Evolutionary conservation across 1,284 basidiomycete genomes (phyloP), one percentile per base, ranked within the genome.

Genomic region (Phlebopus sp.): DNA sequence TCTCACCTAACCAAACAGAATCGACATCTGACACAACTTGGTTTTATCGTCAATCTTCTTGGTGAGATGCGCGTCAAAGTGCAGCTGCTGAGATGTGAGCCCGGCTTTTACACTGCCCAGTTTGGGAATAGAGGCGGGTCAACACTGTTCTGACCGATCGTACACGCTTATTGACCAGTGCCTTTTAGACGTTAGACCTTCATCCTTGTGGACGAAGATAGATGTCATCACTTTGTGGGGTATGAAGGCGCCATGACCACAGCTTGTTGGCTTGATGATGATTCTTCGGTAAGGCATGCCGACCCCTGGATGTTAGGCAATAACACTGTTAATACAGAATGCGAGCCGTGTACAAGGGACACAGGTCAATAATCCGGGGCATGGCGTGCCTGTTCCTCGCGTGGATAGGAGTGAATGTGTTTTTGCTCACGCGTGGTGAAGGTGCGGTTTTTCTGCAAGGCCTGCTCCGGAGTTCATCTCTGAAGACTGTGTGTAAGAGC

Each of bases 201-300:
- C 23, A 7, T 31, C 8, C 35, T 38, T 34, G 13, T 41, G 8
- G 10, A n/a, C 11, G 2, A 13, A n/a, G 19, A 29, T 35, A 59
- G 59, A 2, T 63, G 58, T 32, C 17, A 23, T 18, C 54, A 57
- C 42, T 59, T 61, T 15, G 59, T 63, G 15, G 46, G 49, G 36
- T 78, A 71, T 45, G 76, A 77, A 50, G 76, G 76, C 2, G 56
- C 66, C 6, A 74, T 73, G 70, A 74, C 70, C 4, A 58, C 66
- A 71, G 34, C 53, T 68, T 21, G 65, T 69, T 0, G 73, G 64
- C 1, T 42, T 74, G 17, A 76, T 77, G 65, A 76, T 78, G 75
- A 59, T 76, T 15, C 49, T 76, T 11, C 69, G 76, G 75, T 76
- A 46, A 54, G 52, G 15, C 32, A 30, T 21, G n/a, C 31, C 18